phyloP scores from a whole-genome alignment of 495 filamentous ascomycete genomes.

The Xylaria sp. region DNA sequence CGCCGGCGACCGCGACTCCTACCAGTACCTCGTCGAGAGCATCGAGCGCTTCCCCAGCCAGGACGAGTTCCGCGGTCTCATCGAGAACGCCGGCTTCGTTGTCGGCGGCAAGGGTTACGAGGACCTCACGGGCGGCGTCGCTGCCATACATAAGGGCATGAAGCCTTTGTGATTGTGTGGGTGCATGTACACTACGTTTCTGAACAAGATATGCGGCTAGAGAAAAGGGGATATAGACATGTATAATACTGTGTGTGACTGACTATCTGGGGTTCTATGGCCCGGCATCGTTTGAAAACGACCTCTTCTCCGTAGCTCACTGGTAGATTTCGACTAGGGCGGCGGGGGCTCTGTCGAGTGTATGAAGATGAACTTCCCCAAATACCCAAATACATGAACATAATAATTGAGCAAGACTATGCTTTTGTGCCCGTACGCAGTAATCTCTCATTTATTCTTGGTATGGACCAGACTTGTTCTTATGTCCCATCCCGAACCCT shows the following conservation, averaged over 20 bases:
- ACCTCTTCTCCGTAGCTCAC: background rate
- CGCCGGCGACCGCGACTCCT: conserved; percentile 91
- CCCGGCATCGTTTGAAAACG: background rate
- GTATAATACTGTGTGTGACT: conserved; percentile 14
- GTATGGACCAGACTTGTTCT: background rate
- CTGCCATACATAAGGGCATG: conserved; percentile 94
- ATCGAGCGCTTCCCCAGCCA: conserved; percentile 93
- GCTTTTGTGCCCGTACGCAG: background rate
- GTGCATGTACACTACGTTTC: background rate
- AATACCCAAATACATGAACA: too few relatives aligned
- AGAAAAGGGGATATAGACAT: conserved; percentile 1
- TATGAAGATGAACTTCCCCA: background rate
- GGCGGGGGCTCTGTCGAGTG: background rate
- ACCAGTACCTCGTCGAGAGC: conserved; percentile 98
- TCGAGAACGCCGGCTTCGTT: conserved; percentile 84
- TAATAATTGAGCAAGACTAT: background rate
- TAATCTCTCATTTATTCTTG: background rate
- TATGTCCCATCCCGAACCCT: background rate
- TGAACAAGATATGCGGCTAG: background rate
- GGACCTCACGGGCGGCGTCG: conserved; percentile 89
- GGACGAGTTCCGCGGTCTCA: conserved; percentile 83
- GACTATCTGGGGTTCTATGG: background rate
- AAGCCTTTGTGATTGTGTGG: conserved; percentile 66
- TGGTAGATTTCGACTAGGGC: background rate
- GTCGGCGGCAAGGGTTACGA: conserved; percentile 83